Conservation (phyloP, 2,329 filamentous ascomycete genomes). For the Clarireedia paspali region DNA sequence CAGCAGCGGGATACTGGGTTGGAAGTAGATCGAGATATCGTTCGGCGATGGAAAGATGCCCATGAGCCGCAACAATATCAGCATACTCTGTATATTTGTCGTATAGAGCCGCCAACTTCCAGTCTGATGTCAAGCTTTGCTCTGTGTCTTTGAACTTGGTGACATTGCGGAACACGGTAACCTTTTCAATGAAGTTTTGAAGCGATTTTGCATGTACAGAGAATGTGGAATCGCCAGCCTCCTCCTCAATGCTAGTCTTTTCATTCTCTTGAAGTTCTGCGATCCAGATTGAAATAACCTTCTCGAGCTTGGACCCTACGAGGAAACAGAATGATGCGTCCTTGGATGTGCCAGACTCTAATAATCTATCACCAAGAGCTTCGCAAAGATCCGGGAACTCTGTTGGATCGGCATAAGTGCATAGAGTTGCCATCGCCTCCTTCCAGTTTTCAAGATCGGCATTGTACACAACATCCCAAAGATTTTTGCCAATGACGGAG, state of each 20-base stretch:
- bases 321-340: constrained; percentile 96
- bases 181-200: constrained; percentile 96
- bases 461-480: constrained; percentile 98
- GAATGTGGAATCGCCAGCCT: constrained; percentile 70
- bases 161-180: constrained; percentile 90
- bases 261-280: constrained; percentile 81
- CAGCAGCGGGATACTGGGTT: constrained; percentile 73
- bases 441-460: constrained; percentile 92
- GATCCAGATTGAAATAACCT: constrained; percentile 93
- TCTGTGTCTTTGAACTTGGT: constrained; percentile 85
- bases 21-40: constrained; percentile 88
- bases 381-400: constrained; percentile 96
- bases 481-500: constrained; percentile 90
- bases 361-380: constrained; percentile 82
- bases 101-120: constrained; percentile 85
- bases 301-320: constrained; percentile 92
- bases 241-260: constrained; percentile 61
- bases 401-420: constrained; percentile 84
- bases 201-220: constrained; percentile 83
- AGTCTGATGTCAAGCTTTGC: constrained; percentile 61
- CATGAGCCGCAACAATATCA: constrained; percentile 86
- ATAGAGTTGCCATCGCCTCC: constrained; percentile 90
- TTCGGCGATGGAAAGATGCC: constrained; percentile 77
- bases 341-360: constrained; percentile 70
- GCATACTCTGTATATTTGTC: constrained; percentile 96